Base-by-base conservation (phyloP, 306 rosid species). In the Carpinus fangiana region DNA sequence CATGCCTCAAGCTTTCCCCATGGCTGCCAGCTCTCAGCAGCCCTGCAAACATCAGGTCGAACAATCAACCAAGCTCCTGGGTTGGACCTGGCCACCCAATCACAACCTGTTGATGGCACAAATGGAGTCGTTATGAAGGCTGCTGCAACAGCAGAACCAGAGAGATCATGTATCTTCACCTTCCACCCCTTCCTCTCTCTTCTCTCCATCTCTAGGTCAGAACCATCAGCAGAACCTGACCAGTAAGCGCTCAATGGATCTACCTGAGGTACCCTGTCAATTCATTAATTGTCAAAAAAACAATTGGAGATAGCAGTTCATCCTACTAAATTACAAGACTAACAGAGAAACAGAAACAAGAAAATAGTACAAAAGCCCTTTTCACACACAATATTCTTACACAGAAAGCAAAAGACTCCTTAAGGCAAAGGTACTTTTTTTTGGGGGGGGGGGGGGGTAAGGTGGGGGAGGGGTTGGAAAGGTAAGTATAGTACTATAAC, bases 111-210 rank as follows among this genome's bases (percentile, higher is more conserved):
- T 76, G 97, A 92, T 46, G 98, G 98, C 88, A 93, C 98, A 87
- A 93, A 93, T 55, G 98, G 98, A 85, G 98, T 93, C 72, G 97
- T 93, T 88, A 93, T 93, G 91, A 93, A 92, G 91, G 98, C 96
- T 75, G 97, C 97, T 73, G 98, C 98, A 78, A 91, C 97, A 81
- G 97, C 98, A 11, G 98, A 93, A 86, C 98, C 98, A 85, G 96
- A 93, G 66, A 93, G 97, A 82, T 93, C 98, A 79, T 93, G 98
- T 78, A 93, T 93, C 82, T 89, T 91, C 98, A 93, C 93, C 96
- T 93, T 93, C 98, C 98, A 93, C 70, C 97, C 98, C 80, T 90
- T 93, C 76, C 98, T 82, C 85, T 93, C 98, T 73, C 98, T 77
- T 77, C 96, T 87, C 83, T 81, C 91, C 0, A 71, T 61, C 75